These are phyloP conservation scores for Acanthochlamys bracteata DNA, from an alignment of 106 monocot species.

Conservation along the genomic window DNA sequence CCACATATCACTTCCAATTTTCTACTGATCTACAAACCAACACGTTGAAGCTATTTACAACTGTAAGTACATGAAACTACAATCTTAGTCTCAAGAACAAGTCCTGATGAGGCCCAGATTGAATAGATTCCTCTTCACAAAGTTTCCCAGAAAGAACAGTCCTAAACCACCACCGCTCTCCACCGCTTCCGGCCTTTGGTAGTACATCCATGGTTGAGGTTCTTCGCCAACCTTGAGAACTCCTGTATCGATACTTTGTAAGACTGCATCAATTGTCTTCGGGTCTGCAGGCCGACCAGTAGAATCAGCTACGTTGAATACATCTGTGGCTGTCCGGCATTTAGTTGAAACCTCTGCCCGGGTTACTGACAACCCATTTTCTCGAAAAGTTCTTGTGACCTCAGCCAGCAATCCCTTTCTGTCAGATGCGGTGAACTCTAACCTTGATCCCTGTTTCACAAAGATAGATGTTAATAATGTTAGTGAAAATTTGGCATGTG, in stretches of 20 bases:
- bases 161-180: constrained; percentile 5
- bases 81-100: not conserved
- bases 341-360: constrained; percentile 66
- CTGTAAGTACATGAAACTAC: not conserved
- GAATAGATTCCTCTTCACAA: constrained; percentile 57
- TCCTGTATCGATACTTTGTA: not conserved
- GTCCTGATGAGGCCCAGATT: constrained; percentile 6
- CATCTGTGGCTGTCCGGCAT: constrained; percentile 42
- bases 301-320: constrained; percentile 78
- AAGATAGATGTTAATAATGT: not conserved
- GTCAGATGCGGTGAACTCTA: constrained; percentile 62
- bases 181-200: not conserved
- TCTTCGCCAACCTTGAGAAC: not conserved
- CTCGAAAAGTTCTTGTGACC: constrained; percentile 81
- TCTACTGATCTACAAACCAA: not conserved
- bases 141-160: constrained; percentile 35
- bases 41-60: not conserved
- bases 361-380: constrained; percentile 71
- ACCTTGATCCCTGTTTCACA: constrained; percentile 51
- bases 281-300: constrained; percentile 43
- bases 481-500: not conserved
- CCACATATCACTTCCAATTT: not conserved
- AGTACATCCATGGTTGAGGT: not conserved
- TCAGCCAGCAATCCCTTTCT: constrained; percentile 56
- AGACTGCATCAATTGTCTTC: not conserved